phyloP scores from a whole-genome alignment of 176 grass and related monocot genomes.

The Poa pratensis region DNA sequence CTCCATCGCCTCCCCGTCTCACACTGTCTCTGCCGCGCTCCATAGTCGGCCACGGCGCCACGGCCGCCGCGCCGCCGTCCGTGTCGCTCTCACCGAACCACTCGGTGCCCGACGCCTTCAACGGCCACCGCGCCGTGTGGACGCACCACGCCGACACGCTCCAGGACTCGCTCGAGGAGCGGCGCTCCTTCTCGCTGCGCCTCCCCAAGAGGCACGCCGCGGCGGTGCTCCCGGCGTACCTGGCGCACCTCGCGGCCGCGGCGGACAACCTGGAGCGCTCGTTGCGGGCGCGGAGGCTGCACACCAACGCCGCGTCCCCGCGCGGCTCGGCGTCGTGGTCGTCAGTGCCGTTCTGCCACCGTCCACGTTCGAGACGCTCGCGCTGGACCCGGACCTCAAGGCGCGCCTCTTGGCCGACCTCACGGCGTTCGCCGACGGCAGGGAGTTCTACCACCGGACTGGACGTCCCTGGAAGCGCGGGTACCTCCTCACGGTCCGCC shows the following conservation, averaged over 20 bases:
- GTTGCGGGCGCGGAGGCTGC: conserved; percentile 73
- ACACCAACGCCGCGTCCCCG: conserved; percentile 67
- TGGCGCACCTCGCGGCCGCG: conserved; percentile 64
- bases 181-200: conserved; percentile 82
- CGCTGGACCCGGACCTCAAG: conserved; percentile 76
- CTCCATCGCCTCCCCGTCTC: conserved; percentile 68
- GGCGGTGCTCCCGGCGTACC: conserved; percentile 71
- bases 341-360: conserved; percentile 87
- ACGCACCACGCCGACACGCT: conserved; percentile 90
- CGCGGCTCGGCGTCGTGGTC: conserved; percentile 62
- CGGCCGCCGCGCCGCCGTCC: conserved; percentile 35
- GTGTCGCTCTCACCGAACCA: conserved; percentile 95
- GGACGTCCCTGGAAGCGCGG: conserved; percentile 89
- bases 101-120: conserved; percentile 74
- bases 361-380: conserved; percentile 89
- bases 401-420: conserved; percentile 72
- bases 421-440: conserved; percentile 64
- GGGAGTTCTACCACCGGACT: conserved; percentile 84
- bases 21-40: conserved; percentile 73
- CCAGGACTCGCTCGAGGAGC: conserved; percentile 95
- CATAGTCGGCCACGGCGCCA: not conserved
- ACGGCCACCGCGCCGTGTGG: conserved; percentile 78
- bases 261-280: conserved; percentile 80
- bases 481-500: conserved; percentile 91
- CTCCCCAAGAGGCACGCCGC: conserved; percentile 81